Evolutionary conservation across 768 basidiomycete species (phyloP).

Genomic region (Lactarius indigo): DNA sequence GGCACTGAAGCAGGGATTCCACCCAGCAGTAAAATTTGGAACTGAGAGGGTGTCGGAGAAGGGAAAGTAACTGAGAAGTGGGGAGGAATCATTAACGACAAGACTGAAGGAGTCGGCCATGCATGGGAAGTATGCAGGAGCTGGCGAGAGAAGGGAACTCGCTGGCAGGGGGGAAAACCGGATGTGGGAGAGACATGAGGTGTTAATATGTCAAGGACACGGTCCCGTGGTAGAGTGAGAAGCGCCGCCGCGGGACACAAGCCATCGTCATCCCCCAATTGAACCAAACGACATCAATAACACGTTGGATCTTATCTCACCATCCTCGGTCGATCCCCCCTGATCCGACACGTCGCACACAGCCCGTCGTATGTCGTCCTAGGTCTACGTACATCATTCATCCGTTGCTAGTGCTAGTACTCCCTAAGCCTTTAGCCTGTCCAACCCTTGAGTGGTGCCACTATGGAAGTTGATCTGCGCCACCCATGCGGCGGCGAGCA

Average conservation of each 20-base stretch:
- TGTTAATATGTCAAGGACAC: constrained; percentile 17
- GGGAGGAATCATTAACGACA: constrained; percentile 64
- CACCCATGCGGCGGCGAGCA: not conserved
- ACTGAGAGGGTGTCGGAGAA: constrained; percentile 50
- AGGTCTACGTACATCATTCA: not conserved
- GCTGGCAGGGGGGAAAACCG: not conserved
- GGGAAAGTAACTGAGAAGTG: constrained; percentile 57
- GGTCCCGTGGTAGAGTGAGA: not conserved
- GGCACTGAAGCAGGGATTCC: constrained; percentile 59
- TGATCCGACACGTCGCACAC: not conserved
- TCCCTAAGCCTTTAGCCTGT: not conserved
- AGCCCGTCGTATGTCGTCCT: not conserved
- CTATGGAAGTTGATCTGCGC: not conserved
- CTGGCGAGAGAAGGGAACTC: not conserved
- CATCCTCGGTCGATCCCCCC: not conserved
- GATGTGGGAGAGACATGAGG: constrained; percentile 19
- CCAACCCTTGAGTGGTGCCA: not conserved
- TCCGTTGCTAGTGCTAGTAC: not conserved
- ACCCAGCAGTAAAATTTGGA: constrained; percentile 51
- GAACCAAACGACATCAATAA: not conserved
- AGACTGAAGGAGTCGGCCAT: constrained; percentile 41
- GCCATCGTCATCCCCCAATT: not conserved
- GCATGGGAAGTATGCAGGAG: constrained; percentile 26
- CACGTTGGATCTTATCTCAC: not conserved
- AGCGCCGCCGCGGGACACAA: not conserved